A percentile compares a stretch with the other conserved stretches of the same genome.
These are phyloP conservation scores for Cryptococcus sp. DNA, from an alignment of 1,284 basidiomycete species.

Conservation along the genomic window DNA sequence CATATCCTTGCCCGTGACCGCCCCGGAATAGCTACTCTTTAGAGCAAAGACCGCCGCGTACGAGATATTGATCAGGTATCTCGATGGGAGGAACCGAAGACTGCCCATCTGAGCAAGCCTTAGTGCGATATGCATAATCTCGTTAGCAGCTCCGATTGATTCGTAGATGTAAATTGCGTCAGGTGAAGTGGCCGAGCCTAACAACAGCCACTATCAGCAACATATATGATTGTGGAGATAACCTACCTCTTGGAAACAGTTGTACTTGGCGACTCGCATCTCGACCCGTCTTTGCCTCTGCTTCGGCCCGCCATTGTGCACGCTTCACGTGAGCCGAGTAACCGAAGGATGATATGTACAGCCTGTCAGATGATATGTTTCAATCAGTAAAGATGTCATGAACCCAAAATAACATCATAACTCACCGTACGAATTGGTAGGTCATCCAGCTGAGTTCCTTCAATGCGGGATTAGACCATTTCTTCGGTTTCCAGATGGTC, in stretches of 20 bases:
- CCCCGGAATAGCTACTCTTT: constrained; percentile 48
- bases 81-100: constrained; percentile 45
- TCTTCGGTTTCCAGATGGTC: constrained; percentile 28
- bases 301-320: constrained; percentile 42
- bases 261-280: constrained; percentile 20
- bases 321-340: constrained; percentile 55
- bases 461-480: constrained; percentile 28
- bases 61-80: constrained; percentile 50
- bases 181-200: constrained; percentile 49
- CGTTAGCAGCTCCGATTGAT: constrained; percentile 50
- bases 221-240: background rate
- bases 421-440: constrained; percentile 50
- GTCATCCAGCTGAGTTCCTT: constrained; percentile 47
- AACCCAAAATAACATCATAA: background rate
- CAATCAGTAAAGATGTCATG: background rate
- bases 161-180: constrained; percentile 53
- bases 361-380: constrained; percentile 11
- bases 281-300: constrained; percentile 18
- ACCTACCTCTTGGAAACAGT: constrained; percentile 38
- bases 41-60: constrained; percentile 49
- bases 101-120: constrained; percentile 45
- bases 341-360: constrained; percentile 54
- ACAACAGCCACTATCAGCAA: background rate
- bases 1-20: constrained; percentile 34
- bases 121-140: constrained; percentile 49